Conservation (phyloP, 768 basidiomycete genomes). For the Gyrodon lividus region DNA sequence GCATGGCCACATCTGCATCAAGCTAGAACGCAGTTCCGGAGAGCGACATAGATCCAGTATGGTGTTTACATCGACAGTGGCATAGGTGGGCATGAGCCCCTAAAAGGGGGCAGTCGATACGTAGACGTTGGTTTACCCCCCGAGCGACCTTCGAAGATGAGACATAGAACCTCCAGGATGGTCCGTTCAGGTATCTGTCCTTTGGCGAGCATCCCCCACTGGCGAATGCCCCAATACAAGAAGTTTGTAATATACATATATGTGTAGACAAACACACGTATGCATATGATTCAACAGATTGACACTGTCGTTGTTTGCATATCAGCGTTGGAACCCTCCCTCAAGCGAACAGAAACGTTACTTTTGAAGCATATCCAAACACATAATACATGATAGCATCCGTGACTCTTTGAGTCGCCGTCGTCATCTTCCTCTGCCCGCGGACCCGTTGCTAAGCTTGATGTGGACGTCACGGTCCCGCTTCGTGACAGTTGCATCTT, state of each 20-base stretch:
- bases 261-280: neutral
- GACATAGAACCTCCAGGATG: too few relatives aligned
- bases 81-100: too few relatives aligned
- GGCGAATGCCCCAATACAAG: neutral
- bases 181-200: too few relatives aligned
- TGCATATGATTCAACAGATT: neutral
- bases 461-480: neutral
- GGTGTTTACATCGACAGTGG: too few relatives aligned
- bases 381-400: neutral
- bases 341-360: neutral
- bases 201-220: neutral
- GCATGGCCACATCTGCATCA: too few relatives aligned
- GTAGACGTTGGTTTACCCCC: too few relatives aligned
- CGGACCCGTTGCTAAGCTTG: neutral
- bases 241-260: neutral
- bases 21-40: too few relatives aligned
- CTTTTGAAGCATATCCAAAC: neutral
- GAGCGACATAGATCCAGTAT: too few relatives aligned
- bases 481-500: neutral
- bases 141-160: too few relatives aligned
- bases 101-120: too few relatives aligned
- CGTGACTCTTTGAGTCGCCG: neutral
- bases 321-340: neutral
- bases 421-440: neutral
- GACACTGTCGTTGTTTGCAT: neutral